Evolutionary conservation across 257 asterid genomes (phyloP), one percentile per base, ranked within the genome.

Genomic region (Ligustrum vulgare): DNA sequence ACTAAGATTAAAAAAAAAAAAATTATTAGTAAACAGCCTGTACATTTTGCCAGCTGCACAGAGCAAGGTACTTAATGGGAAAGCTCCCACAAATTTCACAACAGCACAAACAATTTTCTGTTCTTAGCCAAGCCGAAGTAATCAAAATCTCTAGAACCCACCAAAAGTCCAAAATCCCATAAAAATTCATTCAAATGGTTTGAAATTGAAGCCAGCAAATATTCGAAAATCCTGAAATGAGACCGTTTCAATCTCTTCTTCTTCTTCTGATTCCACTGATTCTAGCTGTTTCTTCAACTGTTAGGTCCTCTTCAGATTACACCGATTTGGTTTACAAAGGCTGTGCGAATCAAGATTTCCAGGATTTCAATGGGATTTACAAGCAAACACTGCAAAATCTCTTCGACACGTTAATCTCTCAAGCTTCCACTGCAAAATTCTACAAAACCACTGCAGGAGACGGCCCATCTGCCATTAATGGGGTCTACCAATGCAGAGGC

Each of bases 401-500:
- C 16, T 67, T 87, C 34, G 80, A 70, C 67, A 72, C 79, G 64
- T 66, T 94, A 15, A 63, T 74, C 68, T 70, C 98, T 75, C 90
- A 82, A 72, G 88, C 98, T 37, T 82, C 92, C 64, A n/a, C 91
- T 45, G 35, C 82, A 0, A 91, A 85, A 36, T 93, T 90, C 93
- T 78, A 82, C 88, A 88, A 85, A 41, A 70, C 93, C 76, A 58
- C 89, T 56, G 35, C 82, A 45, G 88, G 89, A 28, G 85, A 66
- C 69, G 87, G 84, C 3, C 77, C 88, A 32, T 36, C 85, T 39
- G 84, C 93, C 83, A 60, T 93, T 56, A 67, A 37, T 58, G 98
- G 97, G 13, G 80, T 84, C 8, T 88, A 84, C 78, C 98, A 94
- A 72, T 94, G 98, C 86, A 70, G 98, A 34, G 96, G 91, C 22